phyloP scores from a whole-genome alignment of 1,284 basidiomycete genomes.

The Trichosporon coremiiforme region DNA sequence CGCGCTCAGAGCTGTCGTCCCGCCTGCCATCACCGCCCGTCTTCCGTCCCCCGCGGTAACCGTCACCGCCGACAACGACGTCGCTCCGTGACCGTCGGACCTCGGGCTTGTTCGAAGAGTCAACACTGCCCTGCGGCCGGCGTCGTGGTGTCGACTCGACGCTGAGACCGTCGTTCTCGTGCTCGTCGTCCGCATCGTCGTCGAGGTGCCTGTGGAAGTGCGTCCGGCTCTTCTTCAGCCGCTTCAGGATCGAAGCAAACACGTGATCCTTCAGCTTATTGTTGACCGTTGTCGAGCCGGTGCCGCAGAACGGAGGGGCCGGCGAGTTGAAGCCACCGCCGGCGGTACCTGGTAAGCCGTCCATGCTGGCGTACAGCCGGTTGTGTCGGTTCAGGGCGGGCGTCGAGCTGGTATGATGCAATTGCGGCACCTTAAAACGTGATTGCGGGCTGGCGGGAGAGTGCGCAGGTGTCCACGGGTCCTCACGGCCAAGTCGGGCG shows the following conservation, averaged over 20 bases:
- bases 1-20: conserved; percentile 47
- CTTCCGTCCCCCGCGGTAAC: not conserved
- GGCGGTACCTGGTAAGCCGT: conserved; percentile 20
- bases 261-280: conserved; percentile 90
- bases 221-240: conserved; percentile 51
- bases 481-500: conserved; percentile 36
- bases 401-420: conserved; percentile 51
- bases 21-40: conserved; percentile 24
- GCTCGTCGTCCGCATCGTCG: conserved; percentile 51
- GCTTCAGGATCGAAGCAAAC: conserved; percentile 77
- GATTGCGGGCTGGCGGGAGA: conserved; percentile 39
- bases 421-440: conserved; percentile 19
- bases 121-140: not conserved
- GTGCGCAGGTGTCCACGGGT: conserved; percentile 49
- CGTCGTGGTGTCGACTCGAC: not conserved
- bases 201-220: conserved; percentile 30
- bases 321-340: conserved; percentile 31
- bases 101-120: not conserved
- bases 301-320: conserved; percentile 70
- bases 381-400: conserved; percentile 38
- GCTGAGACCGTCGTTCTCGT: conserved; percentile 36
- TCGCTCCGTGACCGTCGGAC: conserved; percentile 17
- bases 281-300: conserved; percentile 87
- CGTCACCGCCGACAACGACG: conserved; percentile 22
- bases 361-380: conserved; percentile 27